Conservation (phyloP, 495 filamentous ascomycete genomes). For the Xylaria nigripes region DNA sequence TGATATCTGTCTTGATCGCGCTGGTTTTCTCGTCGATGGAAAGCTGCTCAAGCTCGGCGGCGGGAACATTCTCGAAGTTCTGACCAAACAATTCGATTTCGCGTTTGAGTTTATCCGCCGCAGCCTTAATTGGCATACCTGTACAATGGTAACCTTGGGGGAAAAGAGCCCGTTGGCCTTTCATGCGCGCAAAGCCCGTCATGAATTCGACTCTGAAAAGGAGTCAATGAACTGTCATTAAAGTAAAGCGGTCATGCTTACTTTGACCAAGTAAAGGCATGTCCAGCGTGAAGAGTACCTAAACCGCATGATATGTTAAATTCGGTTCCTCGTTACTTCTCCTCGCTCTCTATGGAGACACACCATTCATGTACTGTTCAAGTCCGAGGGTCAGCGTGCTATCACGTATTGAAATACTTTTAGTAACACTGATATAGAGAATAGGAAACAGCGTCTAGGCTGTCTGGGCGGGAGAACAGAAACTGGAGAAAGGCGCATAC, state of each 20-base stretch:
- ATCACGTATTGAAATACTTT: background rate
- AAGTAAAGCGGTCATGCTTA: background rate
- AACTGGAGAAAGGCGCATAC: background rate
- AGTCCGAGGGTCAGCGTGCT: background rate
- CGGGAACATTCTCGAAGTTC: conserved; percentile 71
- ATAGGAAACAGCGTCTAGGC: background rate
- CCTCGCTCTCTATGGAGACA: background rate
- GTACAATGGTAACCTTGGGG: conserved; percentile 94
- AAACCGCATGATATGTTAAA: background rate
- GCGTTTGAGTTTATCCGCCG: conserved; percentile 84
- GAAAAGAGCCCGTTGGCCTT: conserved; percentile 78
- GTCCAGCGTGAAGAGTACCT: conserved; percentile 83
- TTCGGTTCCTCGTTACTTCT: background rate
- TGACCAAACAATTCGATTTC: conserved; percentile 85
- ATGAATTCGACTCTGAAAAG: conserved; percentile 63
- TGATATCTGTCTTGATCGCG: conserved; percentile 57
- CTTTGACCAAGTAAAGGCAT: conserved; percentile 82
- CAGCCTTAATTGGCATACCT: conserved; percentile 96
- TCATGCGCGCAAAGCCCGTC: conserved; percentile 75
- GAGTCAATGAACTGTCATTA: background rate
- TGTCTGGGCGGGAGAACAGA: background rate
- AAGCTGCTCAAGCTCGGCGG: conserved; percentile 35
- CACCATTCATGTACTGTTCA: conserved; percentile 65
- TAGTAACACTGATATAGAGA: background rate
- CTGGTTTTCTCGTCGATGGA: conserved; percentile 10